These are phyloP conservation scores for Verticillium longisporum DNA, from an alignment of 2,329 filamentous ascomycete genomes.

Conservation along the genomic window DNA sequence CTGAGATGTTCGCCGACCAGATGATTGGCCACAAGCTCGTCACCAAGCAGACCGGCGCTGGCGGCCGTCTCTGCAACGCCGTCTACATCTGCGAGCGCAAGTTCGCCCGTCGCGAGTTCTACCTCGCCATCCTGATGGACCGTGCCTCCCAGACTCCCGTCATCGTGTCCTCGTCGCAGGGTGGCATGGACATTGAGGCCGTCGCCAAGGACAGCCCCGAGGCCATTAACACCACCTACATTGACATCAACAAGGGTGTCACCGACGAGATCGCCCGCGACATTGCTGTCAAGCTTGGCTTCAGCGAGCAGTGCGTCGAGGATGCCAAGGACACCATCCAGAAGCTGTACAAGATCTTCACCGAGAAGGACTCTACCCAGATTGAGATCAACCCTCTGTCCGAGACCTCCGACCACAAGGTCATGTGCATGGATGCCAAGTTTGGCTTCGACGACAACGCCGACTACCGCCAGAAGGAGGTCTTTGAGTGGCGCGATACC, in stretches of 20 bases:
- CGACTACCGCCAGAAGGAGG: slow-evolving; percentile 94
- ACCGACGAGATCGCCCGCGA: slow-evolving; percentile 90
- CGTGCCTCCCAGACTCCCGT: slow-evolving; percentile 83
- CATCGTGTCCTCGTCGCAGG: slow-evolving; percentile 96
- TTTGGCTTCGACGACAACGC: slow-evolving; percentile 98
- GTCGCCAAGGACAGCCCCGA: slow-evolving; percentile 97
- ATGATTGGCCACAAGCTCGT: slow-evolving; percentile 99
- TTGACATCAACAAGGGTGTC: slow-evolving; percentile 91
- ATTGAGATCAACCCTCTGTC: slow-evolving; percentile 99
- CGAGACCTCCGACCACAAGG: slow-evolving; percentile 96
- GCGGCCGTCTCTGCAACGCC: slow-evolving; percentile 87
- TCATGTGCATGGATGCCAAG: slow-evolving; percentile 99
- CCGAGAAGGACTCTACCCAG: slow-evolving; percentile 96
- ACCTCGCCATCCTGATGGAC: slow-evolving; percentile 98
- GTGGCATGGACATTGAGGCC: slow-evolving; percentile 98
- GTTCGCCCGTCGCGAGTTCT: slow-evolving; percentile 98
- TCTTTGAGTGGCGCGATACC: slow-evolving; percentile 89
- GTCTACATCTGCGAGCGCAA: slow-evolving; percentile 99
- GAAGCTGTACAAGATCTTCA: slow-evolving; percentile 98
- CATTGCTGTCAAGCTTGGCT: slow-evolving; percentile 88
- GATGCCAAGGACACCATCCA: slow-evolving; percentile 95
- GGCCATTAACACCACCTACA: slow-evolving; percentile 87
- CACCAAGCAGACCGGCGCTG: slow-evolving; percentile 97
- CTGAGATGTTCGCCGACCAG: slow-evolving; percentile 95
- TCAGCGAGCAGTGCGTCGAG: slow-evolving; percentile 95